Percentiles rank a stretch among this genome's conserved stretches.
Evolutionary conservation across 352 stramenopile genomes (phyloP).

Genomic region (Blastocystis sp.): DNA sequence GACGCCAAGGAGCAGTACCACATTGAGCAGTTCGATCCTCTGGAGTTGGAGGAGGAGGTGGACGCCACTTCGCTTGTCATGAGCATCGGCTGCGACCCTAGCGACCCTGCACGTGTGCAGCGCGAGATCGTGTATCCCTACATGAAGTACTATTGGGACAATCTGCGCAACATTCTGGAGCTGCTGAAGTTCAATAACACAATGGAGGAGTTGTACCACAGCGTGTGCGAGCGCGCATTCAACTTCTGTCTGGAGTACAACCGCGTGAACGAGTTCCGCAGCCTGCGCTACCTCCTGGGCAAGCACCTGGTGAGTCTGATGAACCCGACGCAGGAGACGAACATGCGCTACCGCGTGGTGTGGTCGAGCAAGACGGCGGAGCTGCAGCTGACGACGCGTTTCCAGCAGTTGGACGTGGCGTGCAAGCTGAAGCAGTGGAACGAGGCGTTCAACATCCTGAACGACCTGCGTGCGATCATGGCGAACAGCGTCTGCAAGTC

Average conservation of each 20-base stretch:
- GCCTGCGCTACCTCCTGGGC: background rate
- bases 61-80: background rate
- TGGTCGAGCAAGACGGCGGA: background rate
- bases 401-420: background rate
- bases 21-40: background rate
- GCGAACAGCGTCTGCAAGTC: background rate
- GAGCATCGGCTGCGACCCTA: background rate
- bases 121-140: conserved; percentile 5
- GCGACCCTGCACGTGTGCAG: background rate
- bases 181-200: conserved; percentile 24
- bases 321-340: background rate
- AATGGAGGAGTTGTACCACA: conserved; percentile 41
- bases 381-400: conserved; percentile 17
- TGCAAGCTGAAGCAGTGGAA: conserved; percentile 1
- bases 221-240: conserved; percentile 11
- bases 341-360: background rate
- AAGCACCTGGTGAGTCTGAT: conserved; percentile 30
- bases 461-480: conserved; percentile 23
- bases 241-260: conserved; percentile 32
- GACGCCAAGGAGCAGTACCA: background rate
- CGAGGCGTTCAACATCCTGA: conserved; percentile 32
- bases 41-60: background rate
- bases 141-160: conserved; percentile 42
- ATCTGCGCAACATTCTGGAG: conserved; percentile 16
- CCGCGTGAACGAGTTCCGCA: conserved; percentile 18